Conservation (phyloP, 345 rosid genomes). For the Sisymbrium irio region DNA sequence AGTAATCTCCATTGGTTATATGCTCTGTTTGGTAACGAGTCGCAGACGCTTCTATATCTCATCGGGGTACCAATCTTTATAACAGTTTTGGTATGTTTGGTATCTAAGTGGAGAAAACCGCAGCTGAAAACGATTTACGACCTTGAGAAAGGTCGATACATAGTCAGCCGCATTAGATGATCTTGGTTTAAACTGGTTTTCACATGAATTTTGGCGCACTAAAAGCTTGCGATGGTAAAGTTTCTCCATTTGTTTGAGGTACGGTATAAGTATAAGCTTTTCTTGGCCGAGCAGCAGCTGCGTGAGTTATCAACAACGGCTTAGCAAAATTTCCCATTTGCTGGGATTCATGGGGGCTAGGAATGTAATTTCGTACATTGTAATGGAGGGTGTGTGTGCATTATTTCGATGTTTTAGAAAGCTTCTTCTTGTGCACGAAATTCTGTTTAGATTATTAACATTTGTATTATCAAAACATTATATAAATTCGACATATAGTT, state of each 20-base stretch:
- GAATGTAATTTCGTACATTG: not conserved
- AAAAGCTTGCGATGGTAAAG: constrained; percentile 7
- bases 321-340: not conserved
- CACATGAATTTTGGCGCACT: not conserved
- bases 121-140: constrained; percentile 77
- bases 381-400: not conserved
- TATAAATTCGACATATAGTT: not conserved
- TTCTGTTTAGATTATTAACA: constrained; percentile 9
- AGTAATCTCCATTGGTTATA: constrained; percentile 47
- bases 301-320: constrained; percentile 13
- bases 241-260: constrained; percentile 1
- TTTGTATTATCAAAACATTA: not conserved
- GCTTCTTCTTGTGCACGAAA: constrained; percentile 5
- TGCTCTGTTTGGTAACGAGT: constrained; percentile 43
- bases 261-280: not conserved
- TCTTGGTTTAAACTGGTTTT: constrained; percentile 7
- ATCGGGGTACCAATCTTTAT: constrained; percentile 46
- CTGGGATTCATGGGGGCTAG: not conserved
- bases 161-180: constrained; percentile 62
- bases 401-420: constrained; percentile 1
- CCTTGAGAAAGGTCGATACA: constrained; percentile 90
- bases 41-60: constrained; percentile 45
- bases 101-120: constrained; percentile 79
- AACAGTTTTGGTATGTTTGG: constrained; percentile 50
- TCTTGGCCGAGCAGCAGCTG: not conserved